phyloP scores from a whole-genome alignment of 345 rosid species.

The Salix brachista region DNA sequence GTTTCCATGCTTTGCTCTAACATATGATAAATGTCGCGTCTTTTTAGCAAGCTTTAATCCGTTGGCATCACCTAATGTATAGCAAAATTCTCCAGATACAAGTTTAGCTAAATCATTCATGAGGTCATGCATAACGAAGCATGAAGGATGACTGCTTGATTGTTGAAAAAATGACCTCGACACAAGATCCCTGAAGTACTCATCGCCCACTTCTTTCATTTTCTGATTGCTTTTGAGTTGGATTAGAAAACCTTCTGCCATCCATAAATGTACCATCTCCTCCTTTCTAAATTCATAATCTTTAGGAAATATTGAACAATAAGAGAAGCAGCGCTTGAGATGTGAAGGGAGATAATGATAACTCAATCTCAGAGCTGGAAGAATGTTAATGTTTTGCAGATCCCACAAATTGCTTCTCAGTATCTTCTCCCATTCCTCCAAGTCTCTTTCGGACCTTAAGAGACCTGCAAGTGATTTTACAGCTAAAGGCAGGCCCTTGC shows the following conservation, averaged over 20 bases:
- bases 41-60: slow-evolving; percentile 15
- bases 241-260: not conserved
- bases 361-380: slow-evolving; percentile 8
- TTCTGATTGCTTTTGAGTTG: not conserved
- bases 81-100: slow-evolving; percentile 22
- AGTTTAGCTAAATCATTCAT: slow-evolving; percentile 32
- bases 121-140: slow-evolving; percentile 35
- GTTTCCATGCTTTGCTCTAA: not conserved
- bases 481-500: slow-evolving; percentile 3
- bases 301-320: not conserved
- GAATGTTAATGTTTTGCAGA: not conserved
- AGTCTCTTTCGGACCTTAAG: not conserved
- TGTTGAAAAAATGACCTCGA: slow-evolving; percentile 3
- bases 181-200: not conserved
- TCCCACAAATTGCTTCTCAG: not conserved
- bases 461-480: not conserved
- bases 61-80: slow-evolving; percentile 21
- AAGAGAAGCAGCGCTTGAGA: not conserved
- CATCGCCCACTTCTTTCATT: not conserved
- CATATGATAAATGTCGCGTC: slow-evolving; percentile 33
- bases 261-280: not conserved
- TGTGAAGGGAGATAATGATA: slow-evolving; percentile 25
- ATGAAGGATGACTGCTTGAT: not conserved
- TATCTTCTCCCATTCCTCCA: not conserved
- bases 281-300: not conserved